Percentiles rank a stretch among this genome's conserved stretches.
phyloP scores from a whole-genome alignment of 768 basidiomycete species.

The Mycena amicta region DNA sequence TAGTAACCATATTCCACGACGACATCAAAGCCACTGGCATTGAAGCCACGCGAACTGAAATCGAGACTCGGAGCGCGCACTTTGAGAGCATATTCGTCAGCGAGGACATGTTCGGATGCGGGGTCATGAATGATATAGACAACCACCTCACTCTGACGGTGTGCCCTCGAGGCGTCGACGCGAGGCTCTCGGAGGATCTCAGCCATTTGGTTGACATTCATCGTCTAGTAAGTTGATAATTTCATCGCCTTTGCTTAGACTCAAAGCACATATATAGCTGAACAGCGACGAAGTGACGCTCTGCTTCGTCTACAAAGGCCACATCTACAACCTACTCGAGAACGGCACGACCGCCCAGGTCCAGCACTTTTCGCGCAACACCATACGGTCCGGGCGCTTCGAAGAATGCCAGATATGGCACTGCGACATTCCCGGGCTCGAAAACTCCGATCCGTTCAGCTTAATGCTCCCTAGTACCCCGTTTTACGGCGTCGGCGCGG shows the following conservation, averaged over 20 bases:
- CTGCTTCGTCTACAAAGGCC: background rate
- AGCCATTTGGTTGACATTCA: background rate
- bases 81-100: background rate
- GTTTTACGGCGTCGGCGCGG: constrained; percentile 12
- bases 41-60: background rate
- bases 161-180: background rate
- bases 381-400: background rate
- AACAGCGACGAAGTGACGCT: background rate
- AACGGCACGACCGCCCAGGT: background rate
- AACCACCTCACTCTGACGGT: background rate
- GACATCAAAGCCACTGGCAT: background rate
- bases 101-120: background rate
- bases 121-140: background rate
- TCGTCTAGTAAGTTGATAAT: background rate
- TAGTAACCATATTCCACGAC: background rate
- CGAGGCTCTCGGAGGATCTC: background rate
- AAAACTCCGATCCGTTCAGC: background rate
- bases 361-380: background rate
- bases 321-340: background rate
- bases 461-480: constrained; percentile 11
- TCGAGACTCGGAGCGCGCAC: background rate
- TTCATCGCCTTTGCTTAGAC: background rate
- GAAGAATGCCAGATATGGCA: background rate
- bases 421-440: background rate
- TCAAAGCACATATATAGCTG: background rate